These are phyloP conservation scores for Pseudogymnoascus sp. DNA, from an alignment of 2,329 filamentous ascomycete species.

Conservation along the genomic window DNA sequence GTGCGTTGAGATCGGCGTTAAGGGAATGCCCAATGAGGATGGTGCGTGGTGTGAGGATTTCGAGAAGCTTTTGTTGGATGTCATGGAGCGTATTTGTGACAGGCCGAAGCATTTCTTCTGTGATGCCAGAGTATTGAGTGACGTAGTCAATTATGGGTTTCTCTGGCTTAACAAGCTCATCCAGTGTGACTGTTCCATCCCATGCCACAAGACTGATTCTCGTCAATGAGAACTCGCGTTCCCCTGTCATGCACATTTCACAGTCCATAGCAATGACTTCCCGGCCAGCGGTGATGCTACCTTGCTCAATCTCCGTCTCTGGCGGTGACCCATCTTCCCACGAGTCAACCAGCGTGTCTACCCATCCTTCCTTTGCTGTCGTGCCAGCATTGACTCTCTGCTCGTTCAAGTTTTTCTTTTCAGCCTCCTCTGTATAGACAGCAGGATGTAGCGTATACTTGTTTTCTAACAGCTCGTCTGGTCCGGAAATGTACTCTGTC, in stretches of 20 bases:
- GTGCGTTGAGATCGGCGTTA: slow-evolving; percentile 73
- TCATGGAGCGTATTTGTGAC: slow-evolving; percentile 78
- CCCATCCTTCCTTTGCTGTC: slow-evolving; percentile 60
- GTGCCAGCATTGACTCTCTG: slow-evolving; percentile 42
- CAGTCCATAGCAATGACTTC: slow-evolving; percentile 80
- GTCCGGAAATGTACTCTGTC: slow-evolving; percentile 64
- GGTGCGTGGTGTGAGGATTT: slow-evolving; percentile 61
- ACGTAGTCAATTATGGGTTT: slow-evolving; percentile 89
- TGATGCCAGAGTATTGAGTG: slow-evolving; percentile 86
- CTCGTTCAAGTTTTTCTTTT: slow-evolving; percentile 43
- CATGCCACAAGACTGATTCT: slow-evolving; percentile 81
- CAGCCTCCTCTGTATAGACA: slow-evolving; percentile 49
- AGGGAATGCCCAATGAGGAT: slow-evolving; percentile 76
- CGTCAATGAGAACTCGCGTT: slow-evolving; percentile 72
- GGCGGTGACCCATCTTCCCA: slow-evolving; percentile 60
- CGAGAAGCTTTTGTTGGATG: slow-evolving; percentile 69
- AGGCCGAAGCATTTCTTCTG: slow-evolving; percentile 68
- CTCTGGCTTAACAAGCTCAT: slow-evolving; percentile 85
- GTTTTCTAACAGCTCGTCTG: slow-evolving; percentile 70
- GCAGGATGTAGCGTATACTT: slow-evolving; percentile 80
- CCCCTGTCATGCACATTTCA: slow-evolving; percentile 90
- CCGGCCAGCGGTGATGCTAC: slow-evolving; percentile 75
- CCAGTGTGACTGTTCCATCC: slow-evolving; percentile 73
- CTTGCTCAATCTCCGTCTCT: slow-evolving; percentile 64
- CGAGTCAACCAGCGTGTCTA: slow-evolving; percentile 62